Base-by-base conservation (phyloP, 176 grass and related monocot genomes). In the Rhynchospora tenuis region DNA sequence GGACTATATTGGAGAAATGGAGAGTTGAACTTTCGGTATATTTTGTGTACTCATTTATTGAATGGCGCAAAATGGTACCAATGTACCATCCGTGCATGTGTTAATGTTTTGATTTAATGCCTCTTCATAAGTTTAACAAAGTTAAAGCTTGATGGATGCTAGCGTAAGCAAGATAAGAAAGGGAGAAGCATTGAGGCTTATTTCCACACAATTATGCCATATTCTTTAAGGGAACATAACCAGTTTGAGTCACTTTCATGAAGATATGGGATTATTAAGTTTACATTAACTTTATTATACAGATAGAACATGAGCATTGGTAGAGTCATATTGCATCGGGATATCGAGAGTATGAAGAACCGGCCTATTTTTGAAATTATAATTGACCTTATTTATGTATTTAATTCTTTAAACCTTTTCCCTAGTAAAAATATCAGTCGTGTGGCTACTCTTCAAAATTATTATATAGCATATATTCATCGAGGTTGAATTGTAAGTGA, bases 171-270 rank as follows among this genome's bases (percentile, higher is more conserved):
- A 76, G 73, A 76, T 76, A 76, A 76, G 73, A 76, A 76, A 76
- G 48, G 47, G 73, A 76, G 73, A 52, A 6, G 73, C 73, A 76
- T 76, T 55, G 24, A 55, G 48, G 24, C 73, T 55, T 76, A 54
- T 75, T 73, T 73, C 69, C 69, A 73, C 69, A 75, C 47, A 75
- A 28, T 24, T 19, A 11, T 29, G 23, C 24, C 48, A 76, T 76
- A 76, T 76, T 76, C 47, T 76, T 76, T 76, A 52, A 76, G 73
- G 73, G 48, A 76, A 31, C 73, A 76, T 76, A 76, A 76, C 73
- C 73, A 76, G 73, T 76, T 76, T 76, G 24, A 76, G 73, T 76
- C 73, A 76, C 73, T 76, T 76, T 76, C 48, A 15, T 19, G 5
- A 16, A 56, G 73, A 76, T 76, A 76, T 76, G 73, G 73, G 73